Evolutionary conservation across 1,284 basidiomycete genomes (phyloP).

Genomic region (Lentinula novae-zelandiae): DNA sequence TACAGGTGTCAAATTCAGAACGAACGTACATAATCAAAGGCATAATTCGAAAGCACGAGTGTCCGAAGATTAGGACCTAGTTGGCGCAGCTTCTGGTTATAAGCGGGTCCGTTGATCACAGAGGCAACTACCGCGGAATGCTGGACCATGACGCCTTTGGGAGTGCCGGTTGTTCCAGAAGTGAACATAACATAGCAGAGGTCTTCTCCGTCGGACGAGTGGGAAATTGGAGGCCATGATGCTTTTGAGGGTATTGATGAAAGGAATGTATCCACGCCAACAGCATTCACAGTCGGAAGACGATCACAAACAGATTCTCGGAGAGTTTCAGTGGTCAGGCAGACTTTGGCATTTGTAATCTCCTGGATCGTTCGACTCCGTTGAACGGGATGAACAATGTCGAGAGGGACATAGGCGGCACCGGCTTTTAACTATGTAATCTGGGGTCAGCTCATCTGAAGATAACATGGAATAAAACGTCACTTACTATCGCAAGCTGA

Average conservation of each 20-base stretch:
- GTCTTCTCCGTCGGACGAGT: not conserved
- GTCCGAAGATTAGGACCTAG: not conserved
- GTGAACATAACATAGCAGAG: conserved; percentile 11
- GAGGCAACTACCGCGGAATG: not conserved
- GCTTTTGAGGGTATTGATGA: not conserved
- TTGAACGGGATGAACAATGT: conserved; percentile 5
- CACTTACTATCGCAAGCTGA: conserved; percentile 6
- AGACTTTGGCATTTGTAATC: not conserved
- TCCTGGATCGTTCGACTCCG: conserved; percentile 6
- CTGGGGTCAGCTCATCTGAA: not conserved
- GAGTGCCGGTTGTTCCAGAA: conserved; percentile 13
- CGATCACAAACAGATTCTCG: not conserved
- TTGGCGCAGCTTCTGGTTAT: not conserved
- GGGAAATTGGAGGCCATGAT: not conserved
- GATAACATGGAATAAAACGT: not conserved
- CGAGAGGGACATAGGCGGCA: conserved; percentile 13
- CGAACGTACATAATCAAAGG: not conserved
- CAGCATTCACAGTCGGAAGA: not conserved
- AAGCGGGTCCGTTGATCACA: not conserved
- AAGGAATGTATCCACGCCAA: not conserved
- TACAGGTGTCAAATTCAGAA: not conserved
- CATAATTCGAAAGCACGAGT: not conserved
- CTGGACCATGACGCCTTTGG: conserved; percentile 14
- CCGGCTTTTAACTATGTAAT: conserved; percentile 8
- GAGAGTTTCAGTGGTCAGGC: not conserved